Base-by-base conservation (phyloP, 257 asterid species). In the Nicotiana tabacum region DNA sequence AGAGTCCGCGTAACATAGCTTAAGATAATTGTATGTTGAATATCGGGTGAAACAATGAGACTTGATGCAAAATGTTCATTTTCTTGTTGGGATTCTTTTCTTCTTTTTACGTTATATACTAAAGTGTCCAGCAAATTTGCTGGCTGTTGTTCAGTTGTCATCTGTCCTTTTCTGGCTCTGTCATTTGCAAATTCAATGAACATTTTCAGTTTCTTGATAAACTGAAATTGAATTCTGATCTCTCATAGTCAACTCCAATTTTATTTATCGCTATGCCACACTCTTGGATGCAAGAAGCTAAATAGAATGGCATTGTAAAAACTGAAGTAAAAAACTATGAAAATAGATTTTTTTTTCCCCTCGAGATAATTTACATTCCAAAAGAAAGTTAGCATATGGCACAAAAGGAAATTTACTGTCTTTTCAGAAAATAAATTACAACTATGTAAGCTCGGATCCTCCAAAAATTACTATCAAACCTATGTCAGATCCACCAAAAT, bases 21-120 rank as follows among this genome's bases (percentile, higher is more conserved):
- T 39, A 39, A 21, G 70, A 82, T 70, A 77, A 81, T 58, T 86
- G 81, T 88, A 79, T 55, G 81, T 84, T 30, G 78, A 82, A 85
- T 83, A 64, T 87, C 77, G 80, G 77, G 70, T 77, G 81, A 85
- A 78, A 81, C 78, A 58, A 74, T 15, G 81, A 9, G 27, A 30
- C 60, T 77, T 55, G 17, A 53, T 66, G 57, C 11, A 30, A 85
- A 43, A 82, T 27, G 43, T 51, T 74, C 37, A 46, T 4, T 77
- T 57, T 84, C 32, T 72, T 72, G 78, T 72, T 72, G 78, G 18
- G 60, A 46, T 72, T 74, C 46, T 48, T 74, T 74, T 27, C 80
- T 51, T 74, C 64, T 11, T 74, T 74, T 27, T 48, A 74, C 3
- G 27, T 46, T 24, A 57, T 69, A 6, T 48, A 12, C 37, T 72